Evolutionary conservation across 371 early-diverging fungal genomes (phyloP).

Genomic region (Funneliformis caledonium): DNA sequence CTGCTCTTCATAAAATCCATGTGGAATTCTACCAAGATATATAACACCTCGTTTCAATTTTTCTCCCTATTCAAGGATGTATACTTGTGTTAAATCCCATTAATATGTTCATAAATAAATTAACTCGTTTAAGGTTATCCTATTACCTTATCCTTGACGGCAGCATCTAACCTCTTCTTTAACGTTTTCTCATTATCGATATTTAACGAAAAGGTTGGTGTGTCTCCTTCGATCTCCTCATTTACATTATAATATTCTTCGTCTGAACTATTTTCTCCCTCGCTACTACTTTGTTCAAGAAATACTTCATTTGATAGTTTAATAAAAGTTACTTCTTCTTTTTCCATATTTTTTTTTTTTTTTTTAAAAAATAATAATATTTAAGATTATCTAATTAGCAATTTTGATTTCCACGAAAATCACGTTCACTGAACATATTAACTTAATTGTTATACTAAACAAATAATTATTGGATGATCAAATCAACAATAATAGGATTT

Average conservation of each 20-base stretch:
- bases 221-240: neutral
- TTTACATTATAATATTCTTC: neutral
- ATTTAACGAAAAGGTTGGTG: constrained; percentile 5
- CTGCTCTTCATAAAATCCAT: constrained; percentile 94
- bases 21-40: constrained; percentile 91
- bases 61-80: neutral
- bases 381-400: no score
- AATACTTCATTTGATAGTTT: neutral
- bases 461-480: no score
- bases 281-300: neutral
- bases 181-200: constrained; percentile 9
- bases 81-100: no score
- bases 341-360: neutral
- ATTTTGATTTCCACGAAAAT: no score
- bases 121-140: neutral
- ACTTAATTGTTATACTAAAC: no score
- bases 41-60: constrained; percentile 64
- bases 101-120: no score
- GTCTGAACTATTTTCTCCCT: constrained; percentile 20
- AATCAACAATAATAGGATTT: no score
- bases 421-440: no score
- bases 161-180: neutral
- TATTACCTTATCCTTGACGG: constrained; percentile 12
- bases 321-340: neutral
- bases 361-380: neutral